phyloP scores from a whole-genome alignment of 345 rosid genomes.

The Eucalyptus erythrocorys region DNA sequence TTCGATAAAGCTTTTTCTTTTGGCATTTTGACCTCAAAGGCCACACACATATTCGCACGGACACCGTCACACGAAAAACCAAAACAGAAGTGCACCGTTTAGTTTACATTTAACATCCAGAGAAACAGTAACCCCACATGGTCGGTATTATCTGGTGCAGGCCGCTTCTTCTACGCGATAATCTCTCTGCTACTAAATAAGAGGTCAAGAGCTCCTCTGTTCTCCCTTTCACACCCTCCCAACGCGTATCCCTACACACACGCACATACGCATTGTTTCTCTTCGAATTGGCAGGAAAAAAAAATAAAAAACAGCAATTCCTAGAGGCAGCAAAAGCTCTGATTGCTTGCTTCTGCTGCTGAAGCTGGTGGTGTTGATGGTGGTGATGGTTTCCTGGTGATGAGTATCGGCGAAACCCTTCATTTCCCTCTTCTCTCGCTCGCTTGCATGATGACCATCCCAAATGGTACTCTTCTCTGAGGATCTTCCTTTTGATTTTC shows the following conservation, averaged over 20 bases:
- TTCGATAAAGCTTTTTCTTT: background rate
- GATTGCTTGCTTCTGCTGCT: background rate
- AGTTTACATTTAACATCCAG: background rate
- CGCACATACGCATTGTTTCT: background rate
- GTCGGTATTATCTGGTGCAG: background rate
- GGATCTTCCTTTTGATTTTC: background rate
- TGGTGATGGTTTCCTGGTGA: background rate
- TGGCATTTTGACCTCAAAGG: background rate
- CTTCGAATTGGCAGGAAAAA: background rate
- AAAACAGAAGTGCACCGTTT: background rate
- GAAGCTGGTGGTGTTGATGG: background rate
- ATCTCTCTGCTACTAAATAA: background rate
- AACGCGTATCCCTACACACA: background rate
- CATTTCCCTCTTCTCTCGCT: slow-evolving; percentile 9
- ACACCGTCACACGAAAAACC: background rate
- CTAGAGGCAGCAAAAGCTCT: background rate
- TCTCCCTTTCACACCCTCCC: background rate
- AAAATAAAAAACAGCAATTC: background rate
- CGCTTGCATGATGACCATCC: slow-evolving; percentile 29
- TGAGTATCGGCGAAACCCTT: background rate
- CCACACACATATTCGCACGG: background rate
- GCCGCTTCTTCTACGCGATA: background rate
- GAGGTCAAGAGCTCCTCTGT: background rate
- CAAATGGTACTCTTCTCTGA: slow-evolving; percentile 36
- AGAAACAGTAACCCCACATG: background rate